A percentile compares a stretch with the other conserved stretches of the same genome.
These are phyloP conservation scores for Adansonia rubrostipa DNA, from an alignment of 441 rosid species.

Conservation along the genomic window DNA sequence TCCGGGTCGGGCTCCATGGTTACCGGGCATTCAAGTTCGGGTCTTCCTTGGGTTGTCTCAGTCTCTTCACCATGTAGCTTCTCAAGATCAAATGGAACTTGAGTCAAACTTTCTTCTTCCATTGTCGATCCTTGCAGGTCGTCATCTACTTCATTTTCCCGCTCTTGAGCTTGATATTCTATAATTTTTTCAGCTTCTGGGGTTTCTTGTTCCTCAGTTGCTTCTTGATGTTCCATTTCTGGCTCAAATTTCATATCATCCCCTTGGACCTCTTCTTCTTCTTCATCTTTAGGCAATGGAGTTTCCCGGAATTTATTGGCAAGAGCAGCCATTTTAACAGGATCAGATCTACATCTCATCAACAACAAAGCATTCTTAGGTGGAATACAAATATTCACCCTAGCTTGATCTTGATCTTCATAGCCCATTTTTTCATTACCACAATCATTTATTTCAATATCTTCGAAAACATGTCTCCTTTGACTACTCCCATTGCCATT, in stretches of 20 bases:
- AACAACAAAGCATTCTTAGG: conserved; percentile 85
- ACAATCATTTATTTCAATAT: conserved; percentile 58
- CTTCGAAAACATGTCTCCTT: conserved; percentile 75
- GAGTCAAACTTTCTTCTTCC: conserved; percentile 26
- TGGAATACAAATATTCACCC: conserved; percentile 65
- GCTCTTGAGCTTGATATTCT: conserved; percentile 12
- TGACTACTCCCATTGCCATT: conserved; percentile 44
- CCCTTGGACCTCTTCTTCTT: not conserved
- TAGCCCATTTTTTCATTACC: conserved; percentile 47
- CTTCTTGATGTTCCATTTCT: conserved; percentile 40
- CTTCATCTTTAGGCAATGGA: conserved; percentile 35
- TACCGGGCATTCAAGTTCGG: conserved; percentile 41
- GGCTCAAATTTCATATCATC: conserved; percentile 29
- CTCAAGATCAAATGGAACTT: conserved; percentile 34
- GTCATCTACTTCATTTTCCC: conserved; percentile 20
- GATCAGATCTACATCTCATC: conserved; percentile 96
- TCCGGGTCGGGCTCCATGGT: conserved; percentile 33
- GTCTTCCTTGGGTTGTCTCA: conserved; percentile 40
- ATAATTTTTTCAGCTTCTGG: conserved; percentile 22
- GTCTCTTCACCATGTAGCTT: conserved; percentile 22
- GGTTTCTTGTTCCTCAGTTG: conserved; percentile 28
- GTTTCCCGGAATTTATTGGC: conserved; percentile 65
- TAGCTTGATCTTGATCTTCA: conserved; percentile 43
- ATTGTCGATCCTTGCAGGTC: conserved; percentile 11
- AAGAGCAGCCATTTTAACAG: conserved; percentile 83